A percentile compares a stretch with the other conserved stretches of the same genome.
These are phyloP conservation scores for Schizophyllum amplum DNA, from an alignment of 1,284 basidiomycete genomes.

Conservation along the genomic window DNA sequence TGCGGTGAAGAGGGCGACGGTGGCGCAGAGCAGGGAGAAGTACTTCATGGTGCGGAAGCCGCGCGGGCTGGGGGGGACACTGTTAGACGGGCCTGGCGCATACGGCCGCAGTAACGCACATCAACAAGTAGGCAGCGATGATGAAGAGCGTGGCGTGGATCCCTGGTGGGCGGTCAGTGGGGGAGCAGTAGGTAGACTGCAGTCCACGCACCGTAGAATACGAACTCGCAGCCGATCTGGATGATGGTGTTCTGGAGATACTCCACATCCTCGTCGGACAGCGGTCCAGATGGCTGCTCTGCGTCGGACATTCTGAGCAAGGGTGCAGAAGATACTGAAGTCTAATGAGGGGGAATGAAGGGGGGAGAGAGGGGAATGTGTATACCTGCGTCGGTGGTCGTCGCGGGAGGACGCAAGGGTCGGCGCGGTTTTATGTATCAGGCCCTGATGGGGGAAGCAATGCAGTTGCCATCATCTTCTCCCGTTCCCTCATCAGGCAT, in stretches of 20 bases:
- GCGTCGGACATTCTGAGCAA: neutral
- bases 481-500: neutral
- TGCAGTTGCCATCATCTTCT: neutral
- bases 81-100: neutral
- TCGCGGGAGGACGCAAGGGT: neutral
- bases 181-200: neutral
- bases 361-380: neutral
- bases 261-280: neutral
- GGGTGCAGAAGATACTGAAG: neutral
- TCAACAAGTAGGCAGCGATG: too few relatives aligned
- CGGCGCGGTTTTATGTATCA: neutral
- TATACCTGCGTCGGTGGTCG: neutral
- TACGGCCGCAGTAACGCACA: neutral
- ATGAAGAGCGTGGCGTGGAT: too few relatives aligned
- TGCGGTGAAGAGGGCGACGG: neutral
- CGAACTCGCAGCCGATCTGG: neutral
- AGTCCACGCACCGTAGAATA: neutral
- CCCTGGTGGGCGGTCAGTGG: too few relatives aligned
- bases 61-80: neutral
- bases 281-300: neutral
- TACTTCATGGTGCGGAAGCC: neutral
- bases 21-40: neutral
- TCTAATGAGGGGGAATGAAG: neutral
- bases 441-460: neutral
- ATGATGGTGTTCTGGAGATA: neutral